phyloP scores from a whole-genome alignment of 2,329 filamentous ascomycete species.

The Hypoxylon sp. region DNA sequence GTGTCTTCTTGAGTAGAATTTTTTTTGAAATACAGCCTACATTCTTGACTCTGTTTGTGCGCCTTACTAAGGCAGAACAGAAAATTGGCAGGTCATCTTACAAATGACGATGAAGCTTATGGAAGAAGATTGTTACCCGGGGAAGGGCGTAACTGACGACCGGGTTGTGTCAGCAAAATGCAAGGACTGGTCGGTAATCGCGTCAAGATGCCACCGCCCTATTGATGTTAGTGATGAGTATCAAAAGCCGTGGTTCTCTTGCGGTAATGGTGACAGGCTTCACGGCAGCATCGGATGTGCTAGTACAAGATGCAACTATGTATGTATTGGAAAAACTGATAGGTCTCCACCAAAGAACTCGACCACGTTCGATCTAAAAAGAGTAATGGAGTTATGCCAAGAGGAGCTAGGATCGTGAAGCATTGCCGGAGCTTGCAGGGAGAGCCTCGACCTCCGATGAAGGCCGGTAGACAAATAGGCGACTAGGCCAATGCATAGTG shows the following conservation, averaged over 20 bases:
- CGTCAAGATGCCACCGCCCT: slow-evolving; percentile 16
- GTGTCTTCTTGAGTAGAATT: neutral
- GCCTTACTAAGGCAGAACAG: slow-evolving; percentile 9
- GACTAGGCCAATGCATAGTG: slow-evolving; percentile 38
- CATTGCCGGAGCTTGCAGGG: slow-evolving; percentile 45
- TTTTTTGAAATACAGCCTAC: neutral
- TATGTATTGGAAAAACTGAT: slow-evolving; percentile 13
- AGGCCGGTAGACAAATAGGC: slow-evolving; percentile 36
- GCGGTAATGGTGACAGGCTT: slow-evolving; percentile 27
- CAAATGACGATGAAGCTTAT: slow-evolving; percentile 25
- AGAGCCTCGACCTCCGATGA: slow-evolving; percentile 37
- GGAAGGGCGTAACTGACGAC: slow-evolving; percentile 25
- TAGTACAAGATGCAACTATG: slow-evolving; percentile 31
- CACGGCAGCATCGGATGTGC: slow-evolving; percentile 45
- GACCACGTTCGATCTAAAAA: slow-evolving; percentile 37
- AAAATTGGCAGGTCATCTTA: slow-evolving; percentile 18
- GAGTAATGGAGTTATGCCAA: slow-evolving; percentile 30
- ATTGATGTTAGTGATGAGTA: slow-evolving; percentile 19
- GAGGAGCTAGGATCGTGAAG: slow-evolving; percentile 35
- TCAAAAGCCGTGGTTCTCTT: slow-evolving; percentile 13
- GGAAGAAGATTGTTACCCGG: slow-evolving; percentile 13
- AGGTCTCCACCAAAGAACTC: slow-evolving; percentile 35
- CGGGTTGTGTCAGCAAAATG: slow-evolving; percentile 29
- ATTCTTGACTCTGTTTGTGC: neutral
- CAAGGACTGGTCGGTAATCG: slow-evolving; percentile 35